These are phyloP conservation scores for Phytopythium ostracodes DNA, from an alignment of 352 stramenopile species.

Conservation along the genomic window DNA sequence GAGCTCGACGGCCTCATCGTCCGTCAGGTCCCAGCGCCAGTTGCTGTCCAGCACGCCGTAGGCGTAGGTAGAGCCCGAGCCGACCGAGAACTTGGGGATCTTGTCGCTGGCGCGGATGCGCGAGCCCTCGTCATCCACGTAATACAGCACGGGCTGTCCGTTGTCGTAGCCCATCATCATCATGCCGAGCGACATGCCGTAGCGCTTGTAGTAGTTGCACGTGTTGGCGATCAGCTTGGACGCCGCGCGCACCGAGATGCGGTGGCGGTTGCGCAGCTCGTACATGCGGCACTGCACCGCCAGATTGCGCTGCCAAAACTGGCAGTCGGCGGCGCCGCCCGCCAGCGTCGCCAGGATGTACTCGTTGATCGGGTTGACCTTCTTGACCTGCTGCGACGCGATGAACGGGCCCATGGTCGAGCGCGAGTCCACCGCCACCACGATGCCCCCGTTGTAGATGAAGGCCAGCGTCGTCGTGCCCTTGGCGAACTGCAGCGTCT, in stretches of 20 bases:
- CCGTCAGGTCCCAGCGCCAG: slow-evolving; percentile 95
- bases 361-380: slow-evolving; percentile 99
- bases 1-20: slow-evolving; percentile 99
- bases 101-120: slow-evolving; percentile 94
- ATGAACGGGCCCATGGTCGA: slow-evolving; percentile 99
- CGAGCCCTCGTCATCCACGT: slow-evolving; percentile 99
- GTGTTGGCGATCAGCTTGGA: slow-evolving; percentile 99
- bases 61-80: slow-evolving; percentile 98
- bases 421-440: slow-evolving; percentile 98
- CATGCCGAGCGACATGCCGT: slow-evolving; percentile 96
- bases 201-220: slow-evolving; percentile 95
- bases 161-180: slow-evolving; percentile 99
- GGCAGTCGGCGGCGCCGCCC: slow-evolving; percentile 98
- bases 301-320: slow-evolving; percentile 99
- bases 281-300: slow-evolving; percentile 96
- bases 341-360: slow-evolving; percentile 99
- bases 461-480: slow-evolving; percentile 99
- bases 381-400: slow-evolving; percentile 98
- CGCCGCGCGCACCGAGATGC: slow-evolving; percentile 98
- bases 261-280: slow-evolving; percentile 98
- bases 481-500: slow-evolving; percentile 98
- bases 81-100: slow-evolving; percentile 97
- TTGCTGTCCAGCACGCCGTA: slow-evolving; percentile 99
- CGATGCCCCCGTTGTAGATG: slow-evolving; percentile 98
- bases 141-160: slow-evolving; percentile 97